These are phyloP conservation scores for Trematosphaeria pertusa DNA, from an alignment of 2,329 filamentous ascomycete species.

Conservation along the genomic window DNA sequence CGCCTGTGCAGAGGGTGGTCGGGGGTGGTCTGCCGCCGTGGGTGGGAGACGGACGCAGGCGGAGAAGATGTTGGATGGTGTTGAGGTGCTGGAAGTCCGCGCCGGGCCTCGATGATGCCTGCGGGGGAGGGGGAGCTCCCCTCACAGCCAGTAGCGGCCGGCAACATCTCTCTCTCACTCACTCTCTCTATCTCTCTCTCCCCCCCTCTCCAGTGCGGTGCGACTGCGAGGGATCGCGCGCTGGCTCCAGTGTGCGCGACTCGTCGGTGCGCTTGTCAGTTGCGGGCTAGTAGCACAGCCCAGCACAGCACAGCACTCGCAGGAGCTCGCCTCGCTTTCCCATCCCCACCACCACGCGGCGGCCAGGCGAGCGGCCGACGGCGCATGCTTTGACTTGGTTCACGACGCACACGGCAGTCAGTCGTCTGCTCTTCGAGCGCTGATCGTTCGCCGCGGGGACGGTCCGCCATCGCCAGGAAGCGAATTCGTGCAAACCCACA, in stretches of 20 bases:
- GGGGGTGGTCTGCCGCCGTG: neutral
- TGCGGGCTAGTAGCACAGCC: slow-evolving; percentile 11
- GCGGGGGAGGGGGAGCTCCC: neutral
- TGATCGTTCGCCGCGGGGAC: slow-evolving; percentile 3
- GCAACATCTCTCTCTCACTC: neutral
- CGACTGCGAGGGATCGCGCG: neutral
- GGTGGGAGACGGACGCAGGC: slow-evolving; percentile 1
- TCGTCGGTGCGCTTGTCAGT: slow-evolving; percentile 9
- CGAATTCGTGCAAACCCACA: too few species aligned
- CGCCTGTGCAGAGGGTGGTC: neutral
- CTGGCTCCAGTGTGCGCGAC: slow-evolving; percentile 3
- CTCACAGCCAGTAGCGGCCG: too few species aligned
- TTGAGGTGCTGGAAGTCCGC: neutral
- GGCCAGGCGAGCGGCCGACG: slow-evolving; percentile 5
- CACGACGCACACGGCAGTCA: neutral
- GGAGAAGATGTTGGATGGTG: neutral
- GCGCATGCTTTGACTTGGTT: neutral
- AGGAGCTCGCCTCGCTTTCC: slow-evolving; percentile 1
- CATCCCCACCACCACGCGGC: neutral
- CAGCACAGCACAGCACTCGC: neutral
- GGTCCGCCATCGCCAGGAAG: slow-evolving; percentile 3
- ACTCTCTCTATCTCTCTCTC: neutral
- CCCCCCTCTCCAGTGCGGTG: too few species aligned
- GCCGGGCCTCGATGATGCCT: neutral
- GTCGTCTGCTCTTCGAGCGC: neutral